Percentiles rank a stretch among this genome's conserved stretches.
phyloP scores from a whole-genome alignment of 768 basidiomycete genomes.

The Psilocybe tampanensis region DNA sequence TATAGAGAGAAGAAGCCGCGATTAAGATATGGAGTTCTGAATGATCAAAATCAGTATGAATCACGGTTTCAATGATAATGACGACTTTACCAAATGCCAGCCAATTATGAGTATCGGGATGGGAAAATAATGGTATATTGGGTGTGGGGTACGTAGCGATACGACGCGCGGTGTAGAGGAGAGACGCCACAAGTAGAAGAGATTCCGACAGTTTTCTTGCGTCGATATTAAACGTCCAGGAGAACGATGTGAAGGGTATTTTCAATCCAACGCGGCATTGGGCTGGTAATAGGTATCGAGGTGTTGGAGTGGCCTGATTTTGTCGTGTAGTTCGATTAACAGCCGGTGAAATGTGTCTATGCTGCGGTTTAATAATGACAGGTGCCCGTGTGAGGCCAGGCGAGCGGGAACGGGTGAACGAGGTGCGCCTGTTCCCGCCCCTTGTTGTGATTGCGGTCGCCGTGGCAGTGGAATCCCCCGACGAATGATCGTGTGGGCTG shows the following conservation, averaged over 20 bases:
- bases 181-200: conserved; percentile 62
- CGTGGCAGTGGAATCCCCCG: conserved; percentile 41
- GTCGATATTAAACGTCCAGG: conserved; percentile 59
- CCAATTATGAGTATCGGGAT: conserved; percentile 39
- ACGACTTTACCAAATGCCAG: conserved; percentile 50
- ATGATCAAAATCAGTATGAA: conserved; percentile 6
- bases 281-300: conserved; percentile 46
- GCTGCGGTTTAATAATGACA: conserved; percentile 33
- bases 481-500: conserved; percentile 38
- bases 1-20: conserved; percentile 58
- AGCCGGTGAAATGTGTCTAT: conserved; percentile 44
- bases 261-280: conserved; percentile 46
- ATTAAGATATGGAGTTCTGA: conserved; percentile 63
- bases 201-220: conserved; percentile 65
- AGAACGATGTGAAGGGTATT: conserved; percentile 40
- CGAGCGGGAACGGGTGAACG: conserved; percentile 77
- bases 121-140: conserved; percentile 20
- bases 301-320: conserved; percentile 26
- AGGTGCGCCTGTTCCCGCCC: conserved; percentile 36
- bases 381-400: conserved; percentile 46
- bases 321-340: conserved; percentile 46
- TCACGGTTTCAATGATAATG: neutral
- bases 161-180: conserved; percentile 56
- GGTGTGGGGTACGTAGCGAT: conserved; percentile 39
- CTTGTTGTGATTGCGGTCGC: conserved; percentile 24